These are phyloP conservation scores for Hortaea werneckii DNA, from an alignment of 2,329 filamentous ascomycete genomes.

Conservation along the genomic window DNA sequence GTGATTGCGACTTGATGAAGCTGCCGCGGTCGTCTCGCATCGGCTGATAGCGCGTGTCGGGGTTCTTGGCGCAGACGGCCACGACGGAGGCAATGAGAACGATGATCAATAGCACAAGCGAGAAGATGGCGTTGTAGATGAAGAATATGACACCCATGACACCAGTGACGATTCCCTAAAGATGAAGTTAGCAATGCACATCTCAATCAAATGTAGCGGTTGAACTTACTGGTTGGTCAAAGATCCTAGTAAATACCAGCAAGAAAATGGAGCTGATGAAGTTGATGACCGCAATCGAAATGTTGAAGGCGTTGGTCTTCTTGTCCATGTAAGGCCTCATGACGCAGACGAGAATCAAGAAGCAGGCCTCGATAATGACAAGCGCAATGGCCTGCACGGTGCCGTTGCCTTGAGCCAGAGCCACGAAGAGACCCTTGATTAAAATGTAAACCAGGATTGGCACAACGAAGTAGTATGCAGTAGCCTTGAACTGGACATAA, in stretches of 20 bases:
- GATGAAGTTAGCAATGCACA: slow-evolving; percentile 2
- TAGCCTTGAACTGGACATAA: slow-evolving; percentile 92
- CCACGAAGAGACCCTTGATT: slow-evolving; percentile 84
- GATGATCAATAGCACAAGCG: slow-evolving; percentile 71
- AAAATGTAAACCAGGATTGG: slow-evolving; percentile 68
- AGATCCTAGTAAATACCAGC: slow-evolving; percentile 77
- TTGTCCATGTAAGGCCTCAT: slow-evolving; percentile 97
- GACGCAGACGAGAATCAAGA: slow-evolving; percentile 67
- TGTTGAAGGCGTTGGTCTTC: slow-evolving; percentile 94
- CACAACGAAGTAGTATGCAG: slow-evolving; percentile 89
- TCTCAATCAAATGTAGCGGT: neutral
- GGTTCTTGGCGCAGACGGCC: slow-evolving; percentile 82
- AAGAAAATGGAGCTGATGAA: slow-evolving; percentile 86
- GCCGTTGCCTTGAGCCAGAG: slow-evolving; percentile 61
- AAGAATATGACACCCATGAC: slow-evolving; percentile 86
- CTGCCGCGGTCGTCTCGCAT: slow-evolving; percentile 95
- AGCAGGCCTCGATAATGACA: slow-evolving; percentile 69
- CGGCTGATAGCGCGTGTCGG: slow-evolving; percentile 86
- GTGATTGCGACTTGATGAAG: slow-evolving; percentile 87
- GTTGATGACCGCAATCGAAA: slow-evolving; percentile 80
- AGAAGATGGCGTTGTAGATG: slow-evolving; percentile 74
- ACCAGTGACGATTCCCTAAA: slow-evolving; percentile 64
- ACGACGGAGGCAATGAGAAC: slow-evolving; percentile 68
- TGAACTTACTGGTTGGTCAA: slow-evolving; percentile 62
- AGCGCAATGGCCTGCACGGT: slow-evolving; percentile 72